Conservation (phyloP, 2,329 filamentous ascomycete genomes). For the Penicillium griseofulvum region DNA sequence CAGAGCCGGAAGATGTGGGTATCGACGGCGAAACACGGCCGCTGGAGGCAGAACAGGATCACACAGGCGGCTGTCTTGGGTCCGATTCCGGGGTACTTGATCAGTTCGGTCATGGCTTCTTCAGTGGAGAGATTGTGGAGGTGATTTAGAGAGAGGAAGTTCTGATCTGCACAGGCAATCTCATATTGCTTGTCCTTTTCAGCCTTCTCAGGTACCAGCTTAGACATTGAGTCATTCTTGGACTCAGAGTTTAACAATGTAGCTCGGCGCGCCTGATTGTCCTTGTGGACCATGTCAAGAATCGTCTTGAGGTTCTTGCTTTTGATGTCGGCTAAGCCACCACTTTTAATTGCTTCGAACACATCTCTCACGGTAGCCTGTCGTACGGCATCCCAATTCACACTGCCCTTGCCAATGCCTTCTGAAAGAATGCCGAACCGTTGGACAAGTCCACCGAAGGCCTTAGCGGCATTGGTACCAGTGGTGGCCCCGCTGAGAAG, state of each 20-base stretch:
- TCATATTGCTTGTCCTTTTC: constrained; percentile 56
- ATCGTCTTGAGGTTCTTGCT: constrained; percentile 71
- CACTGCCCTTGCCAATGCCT: constrained; percentile 67
- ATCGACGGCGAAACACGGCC: constrained; percentile 64
- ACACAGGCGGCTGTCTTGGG: constrained; percentile 67
- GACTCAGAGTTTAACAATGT: constrained; percentile 48
- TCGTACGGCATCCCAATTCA: constrained; percentile 72
- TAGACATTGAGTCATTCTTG: constrained; percentile 30
- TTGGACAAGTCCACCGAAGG: constrained; percentile 63
- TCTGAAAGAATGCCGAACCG: constrained; percentile 62
- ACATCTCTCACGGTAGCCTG: constrained; percentile 59
- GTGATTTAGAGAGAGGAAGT: constrained; percentile 64
- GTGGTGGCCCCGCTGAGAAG: constrained; percentile 62
- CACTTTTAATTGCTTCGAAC: constrained; percentile 66
- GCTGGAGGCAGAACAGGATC: constrained; percentile 62
- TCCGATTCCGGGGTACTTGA: constrained; percentile 62
- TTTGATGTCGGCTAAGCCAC: constrained; percentile 70
- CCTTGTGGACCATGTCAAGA: constrained; percentile 67
- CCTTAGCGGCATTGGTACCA: constrained; percentile 60
- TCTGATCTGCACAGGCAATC: constrained; percentile 55
- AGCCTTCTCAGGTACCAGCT: constrained; percentile 35
- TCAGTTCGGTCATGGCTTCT: constrained; percentile 57
- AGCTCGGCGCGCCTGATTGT: constrained; percentile 60
- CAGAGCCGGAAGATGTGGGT: constrained; percentile 65
- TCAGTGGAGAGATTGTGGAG: constrained; percentile 55